Evolutionary conservation across 2,329 filamentous ascomycete genomes (phyloP).

Genomic region (Dothistroma pini): DNA sequence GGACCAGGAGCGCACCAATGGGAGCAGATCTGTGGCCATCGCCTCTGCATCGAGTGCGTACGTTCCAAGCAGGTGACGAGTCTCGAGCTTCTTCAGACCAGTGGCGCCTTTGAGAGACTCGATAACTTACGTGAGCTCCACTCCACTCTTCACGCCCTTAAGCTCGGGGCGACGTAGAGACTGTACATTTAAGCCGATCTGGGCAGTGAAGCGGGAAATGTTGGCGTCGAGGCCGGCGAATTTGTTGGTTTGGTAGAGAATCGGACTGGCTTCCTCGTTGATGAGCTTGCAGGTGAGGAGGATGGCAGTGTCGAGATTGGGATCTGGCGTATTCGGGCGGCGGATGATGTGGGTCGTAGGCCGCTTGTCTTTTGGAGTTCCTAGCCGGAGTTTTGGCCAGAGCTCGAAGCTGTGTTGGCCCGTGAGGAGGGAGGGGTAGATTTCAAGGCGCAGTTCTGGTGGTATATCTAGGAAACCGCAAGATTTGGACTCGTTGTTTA

Average conservation of each 20-base stretch:
- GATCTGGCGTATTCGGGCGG: neutral
- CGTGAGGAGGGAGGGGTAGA: neutral
- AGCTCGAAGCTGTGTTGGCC: neutral
- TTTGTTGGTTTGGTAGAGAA: neutral
- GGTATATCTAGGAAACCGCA: neutral
- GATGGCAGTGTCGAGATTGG: neutral
- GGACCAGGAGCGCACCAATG: neutral
- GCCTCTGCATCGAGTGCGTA: no score
- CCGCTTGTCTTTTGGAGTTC: no score
- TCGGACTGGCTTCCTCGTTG: neutral
- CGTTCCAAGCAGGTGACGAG: neutral
- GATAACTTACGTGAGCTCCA: neutral
- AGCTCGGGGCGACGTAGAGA: neutral
- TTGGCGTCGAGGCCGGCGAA: neutral
- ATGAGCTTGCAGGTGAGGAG: neutral
- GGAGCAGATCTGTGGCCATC: neutral
- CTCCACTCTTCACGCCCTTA: neutral
- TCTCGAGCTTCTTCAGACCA: neutral
- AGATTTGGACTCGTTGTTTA: neutral
- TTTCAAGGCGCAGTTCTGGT: neutral
- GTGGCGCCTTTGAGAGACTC: neutral
- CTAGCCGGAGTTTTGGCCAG: neutral
- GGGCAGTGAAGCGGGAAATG: neutral
- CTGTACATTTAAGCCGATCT: neutral
- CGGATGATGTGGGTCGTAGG: neutral